Base-by-base conservation (phyloP, 2,329 filamentous ascomycete genomes). In the Clarireedia homoeocarpa region DNA sequence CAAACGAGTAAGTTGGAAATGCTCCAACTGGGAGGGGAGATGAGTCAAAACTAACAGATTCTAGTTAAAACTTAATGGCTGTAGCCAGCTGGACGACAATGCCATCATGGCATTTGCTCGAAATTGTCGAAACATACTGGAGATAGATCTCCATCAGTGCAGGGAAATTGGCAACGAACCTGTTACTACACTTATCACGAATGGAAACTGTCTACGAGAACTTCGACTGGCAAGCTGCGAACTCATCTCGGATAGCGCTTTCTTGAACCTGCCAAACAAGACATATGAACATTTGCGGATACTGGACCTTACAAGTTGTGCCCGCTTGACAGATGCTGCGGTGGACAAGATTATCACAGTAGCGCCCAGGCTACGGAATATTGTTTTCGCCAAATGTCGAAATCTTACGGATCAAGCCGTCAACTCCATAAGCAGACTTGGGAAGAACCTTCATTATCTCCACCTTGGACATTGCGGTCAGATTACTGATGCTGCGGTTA, bases 381-480 rank as follows among this genome's bases (percentile, higher is more conserved):
- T 99, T 3, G 91, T 99, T 5, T 80, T 99, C 15, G 90, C 91
- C 61, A 99, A 99, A 73, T 99, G 94, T 72, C 83, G 88, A 61
- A 86, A 91, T 66, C 89, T 99, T 66, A 97, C 94, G 1, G 92
- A 99, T 72, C 80, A 82, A 48, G 86, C 92, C 7, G 91, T 99
- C 7, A 78, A 87, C 64, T 86, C 91, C 55, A 97, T 99, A 61
- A 86, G 91, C 56, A 86, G 83, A 65, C 79, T 99, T 4, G 91
- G 91, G 60, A 97, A 96, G 76, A 99, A 97, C 66, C 75, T 99
- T 54, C 94, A 99, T 71, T 97, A 96, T 70, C 86, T 99, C 52
- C 94, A 99, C 68, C 79, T 99, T 2, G 94, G 94, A 9, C 94
- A 99, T 71, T 99, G 94, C 71, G 83, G 83, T 27, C 84, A 91